Percentiles rank a stretch among this genome's conserved stretches.
These are phyloP conservation scores for Exophiala lecanii-corni DNA, from an alignment of 2,329 filamentous ascomycete genomes.

Conservation along the genomic window DNA sequence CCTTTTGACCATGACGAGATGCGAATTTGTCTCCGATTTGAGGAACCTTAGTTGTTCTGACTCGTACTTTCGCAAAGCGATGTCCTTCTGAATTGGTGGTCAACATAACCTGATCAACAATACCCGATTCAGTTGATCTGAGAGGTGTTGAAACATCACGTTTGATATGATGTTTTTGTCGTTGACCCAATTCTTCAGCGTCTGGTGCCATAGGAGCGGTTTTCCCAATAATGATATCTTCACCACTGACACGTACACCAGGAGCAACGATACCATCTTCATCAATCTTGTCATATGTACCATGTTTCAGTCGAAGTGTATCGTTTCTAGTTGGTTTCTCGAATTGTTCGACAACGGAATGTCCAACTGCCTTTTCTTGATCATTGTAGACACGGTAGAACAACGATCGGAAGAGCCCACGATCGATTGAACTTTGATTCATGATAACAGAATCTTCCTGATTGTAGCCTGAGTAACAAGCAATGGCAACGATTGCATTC, in stretches of 20 bases:
- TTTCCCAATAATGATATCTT: conserved; percentile 99
- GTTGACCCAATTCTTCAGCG: conserved; percentile 86
- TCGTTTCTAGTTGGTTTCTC: conserved; percentile 89
- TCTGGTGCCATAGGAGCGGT: conserved; percentile 92
- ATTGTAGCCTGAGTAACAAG: conserved; percentile 97
- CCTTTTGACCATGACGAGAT: conserved; percentile 97
- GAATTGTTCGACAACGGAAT: conserved; percentile 88
- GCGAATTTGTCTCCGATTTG: conserved; percentile 99
- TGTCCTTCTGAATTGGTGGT: conserved; percentile 93
- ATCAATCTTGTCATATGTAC: conserved; percentile 95
- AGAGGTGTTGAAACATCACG: conserved; percentile 93
- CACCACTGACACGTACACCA: conserved; percentile 89
- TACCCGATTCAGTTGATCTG: conserved; percentile 92
- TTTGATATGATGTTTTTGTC: conserved; percentile 85
- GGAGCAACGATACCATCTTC: conserved; percentile 93
- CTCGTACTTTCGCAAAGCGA: conserved; percentile 94
- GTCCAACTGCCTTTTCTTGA: conserved; percentile 91
- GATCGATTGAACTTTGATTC: conserved; percentile 99
- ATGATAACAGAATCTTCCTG: conserved; percentile 99
- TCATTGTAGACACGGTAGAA: conserved; percentile 98
- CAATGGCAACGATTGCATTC: conserved; percentile 96
- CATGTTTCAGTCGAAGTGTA: conserved; percentile 79
- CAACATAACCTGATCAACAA: conserved; percentile 87
- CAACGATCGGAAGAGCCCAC: conserved; percentile 91
- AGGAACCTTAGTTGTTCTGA: conserved; percentile 93